Percentiles rank a stretch among this genome's conserved stretches.
phyloP scores from a whole-genome alignment of 768 basidiomycete species.

The Tricholomella constricta region DNA sequence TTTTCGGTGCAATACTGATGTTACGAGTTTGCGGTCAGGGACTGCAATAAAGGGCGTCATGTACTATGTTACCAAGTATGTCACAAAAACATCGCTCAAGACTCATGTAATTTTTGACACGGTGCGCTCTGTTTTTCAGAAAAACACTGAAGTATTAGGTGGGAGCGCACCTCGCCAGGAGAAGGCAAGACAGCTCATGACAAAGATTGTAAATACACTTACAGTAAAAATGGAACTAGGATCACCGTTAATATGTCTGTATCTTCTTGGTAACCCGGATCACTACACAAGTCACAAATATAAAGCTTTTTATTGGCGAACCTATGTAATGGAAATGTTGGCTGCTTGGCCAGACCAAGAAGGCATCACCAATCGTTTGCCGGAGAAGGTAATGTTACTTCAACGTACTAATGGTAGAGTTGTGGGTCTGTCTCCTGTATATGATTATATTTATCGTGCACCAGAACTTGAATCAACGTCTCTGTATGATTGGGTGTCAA shows the following conservation, averaged over 20 bases:
- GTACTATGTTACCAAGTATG: constrained; percentile 47
- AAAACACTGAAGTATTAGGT: constrained; percentile 27
- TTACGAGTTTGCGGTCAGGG: constrained; percentile 39
- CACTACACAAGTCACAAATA: constrained; percentile 39
- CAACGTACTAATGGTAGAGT: constrained; percentile 15
- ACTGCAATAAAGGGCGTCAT: constrained; percentile 43
- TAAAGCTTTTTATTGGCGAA: constrained; percentile 32
- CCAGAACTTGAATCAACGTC: constrained; percentile 13
- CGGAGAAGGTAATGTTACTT: constrained; percentile 22
- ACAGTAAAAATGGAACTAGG: constrained; percentile 39
- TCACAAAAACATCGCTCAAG: constrained; percentile 42
- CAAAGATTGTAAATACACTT: constrained; percentile 37
- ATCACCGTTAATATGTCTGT: constrained; percentile 36
- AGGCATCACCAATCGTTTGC: neutral
- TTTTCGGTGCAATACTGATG: constrained; percentile 41
- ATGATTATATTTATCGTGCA: constrained; percentile 35
- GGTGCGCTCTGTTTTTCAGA: neutral
- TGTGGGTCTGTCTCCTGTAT: constrained; percentile 26
- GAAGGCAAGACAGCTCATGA: constrained; percentile 32
- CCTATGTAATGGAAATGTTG: constrained; percentile 26
- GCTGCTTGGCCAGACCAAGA: constrained; percentile 9
- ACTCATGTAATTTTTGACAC: constrained; percentile 24
- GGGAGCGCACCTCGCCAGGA: constrained; percentile 13
- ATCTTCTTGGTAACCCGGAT: too few species aligned
- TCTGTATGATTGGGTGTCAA: constrained; percentile 30